Base-by-base conservation (phyloP, 2,329 filamentous ascomycete species). In the Phoma sp. region DNA sequence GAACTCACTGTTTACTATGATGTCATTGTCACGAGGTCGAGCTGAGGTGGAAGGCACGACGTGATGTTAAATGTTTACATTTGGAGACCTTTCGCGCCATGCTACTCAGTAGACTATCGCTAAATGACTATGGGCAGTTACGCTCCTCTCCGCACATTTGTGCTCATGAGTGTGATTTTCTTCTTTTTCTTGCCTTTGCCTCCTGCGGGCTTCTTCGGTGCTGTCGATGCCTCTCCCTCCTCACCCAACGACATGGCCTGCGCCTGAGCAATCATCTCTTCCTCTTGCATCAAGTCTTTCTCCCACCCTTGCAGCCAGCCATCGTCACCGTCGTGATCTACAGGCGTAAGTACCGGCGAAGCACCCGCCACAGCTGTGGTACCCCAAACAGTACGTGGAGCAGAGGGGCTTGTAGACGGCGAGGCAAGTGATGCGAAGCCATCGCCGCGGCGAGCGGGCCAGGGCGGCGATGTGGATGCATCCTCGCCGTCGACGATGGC, bases 301-400 rank as follows among this genome's bases (percentile, higher is more conserved):
- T 96, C 91, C 88, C 88, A 91, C 1, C 88, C 91, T 64, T 90
- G 87, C 14, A 93, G 78, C 93, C 93, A 97, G 0, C 93, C 93
- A 71, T 97, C 93, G 57, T 92, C 86, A 2, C 74, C 77, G 7
- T 64, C 59, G 55, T 71, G 71, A 6, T 74, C 66, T 48, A 75
- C 65, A 3, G 76, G 74, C 23, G 75, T 75, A 23, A 86, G 66
- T 10, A 84, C 82, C 2, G 87, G 85, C 3, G 85, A 87, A 1
- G 77, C 77, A 0, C 86, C 57, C 21, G 79, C 69, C 2, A 96
- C 78, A 0, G 84, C 86, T 3, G 84, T 82, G 0, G 93, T 98
- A n/a, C 93, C 93, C 93, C 93, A 98, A 0, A 98, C 91, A 0
- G 93, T 98, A 57, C 87, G 87, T 33, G 84, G 80, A 0, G 86